A percentile compares a stretch with the other conserved stretches of the same genome.
Evolutionary conservation across 1,139 yeast species (phyloP).

Genomic region (Geotrichum citri-aurantii): DNA sequence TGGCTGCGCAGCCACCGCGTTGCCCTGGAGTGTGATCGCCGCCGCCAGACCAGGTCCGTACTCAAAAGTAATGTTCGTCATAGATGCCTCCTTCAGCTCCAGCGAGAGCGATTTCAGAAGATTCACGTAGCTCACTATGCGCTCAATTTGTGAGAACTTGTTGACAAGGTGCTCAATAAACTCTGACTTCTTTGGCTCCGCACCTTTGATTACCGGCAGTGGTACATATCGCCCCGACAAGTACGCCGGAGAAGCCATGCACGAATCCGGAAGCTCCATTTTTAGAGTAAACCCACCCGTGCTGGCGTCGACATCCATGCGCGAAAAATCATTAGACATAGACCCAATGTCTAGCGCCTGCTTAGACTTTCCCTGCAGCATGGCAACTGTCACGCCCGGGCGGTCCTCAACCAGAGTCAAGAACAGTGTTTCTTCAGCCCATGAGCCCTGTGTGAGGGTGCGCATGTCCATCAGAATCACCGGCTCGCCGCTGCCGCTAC

Average conservation of each 20-base stretch:
- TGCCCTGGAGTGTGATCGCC: slow-evolving; percentile 16
- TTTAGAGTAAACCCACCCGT: slow-evolving; percentile 26
- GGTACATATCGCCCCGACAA: slow-evolving; percentile 1
- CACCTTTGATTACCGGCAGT: neutral
- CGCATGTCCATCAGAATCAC: slow-evolving; percentile 25
- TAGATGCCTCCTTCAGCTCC: slow-evolving; percentile 28
- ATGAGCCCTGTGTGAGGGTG: slow-evolving; percentile 22
- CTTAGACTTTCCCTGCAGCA: slow-evolving; percentile 29
- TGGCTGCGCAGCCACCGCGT: neutral
- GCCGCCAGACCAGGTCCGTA: slow-evolving; percentile 27
- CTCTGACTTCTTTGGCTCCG: slow-evolving; percentile 9
- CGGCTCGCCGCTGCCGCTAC: slow-evolving; percentile 20
- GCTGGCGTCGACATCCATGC: slow-evolving; percentile 25
- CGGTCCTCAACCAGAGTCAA: slow-evolving; percentile 12
- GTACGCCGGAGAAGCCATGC: slow-evolving; percentile 10
- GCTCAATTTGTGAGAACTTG: slow-evolving; percentile 28
- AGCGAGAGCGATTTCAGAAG: slow-evolving; percentile 27
- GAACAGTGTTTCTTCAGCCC: slow-evolving; percentile 29
- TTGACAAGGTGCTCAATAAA: slow-evolving; percentile 22
- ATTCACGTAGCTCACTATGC: slow-evolving; percentile 31
- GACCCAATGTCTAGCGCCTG: slow-evolving; percentile 21
- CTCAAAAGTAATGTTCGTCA: slow-evolving; percentile 28
- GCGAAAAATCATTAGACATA: slow-evolving; percentile 22
- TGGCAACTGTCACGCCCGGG: slow-evolving; percentile 18
- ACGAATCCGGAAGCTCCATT: slow-evolving; percentile 15